These are phyloP conservation scores for Talaromyces stipitatus DNA, from an alignment of 495 filamentous ascomycete species.

Conservation along the genomic window DNA sequence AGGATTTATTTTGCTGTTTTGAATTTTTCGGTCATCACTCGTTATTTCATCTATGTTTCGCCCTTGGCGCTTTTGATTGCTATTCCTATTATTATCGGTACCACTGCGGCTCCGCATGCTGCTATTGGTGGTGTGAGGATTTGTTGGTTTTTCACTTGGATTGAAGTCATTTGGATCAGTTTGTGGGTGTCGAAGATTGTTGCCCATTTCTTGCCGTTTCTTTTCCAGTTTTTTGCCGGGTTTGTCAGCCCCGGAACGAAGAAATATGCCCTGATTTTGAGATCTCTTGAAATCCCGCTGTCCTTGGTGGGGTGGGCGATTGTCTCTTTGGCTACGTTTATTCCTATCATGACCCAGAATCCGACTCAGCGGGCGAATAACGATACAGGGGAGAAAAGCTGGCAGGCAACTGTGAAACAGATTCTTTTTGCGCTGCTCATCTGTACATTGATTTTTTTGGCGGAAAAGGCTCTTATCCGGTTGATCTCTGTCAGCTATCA, in stretches of 20 bases:
- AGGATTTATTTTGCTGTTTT: slow-evolving; percentile 76
- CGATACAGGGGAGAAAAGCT: slow-evolving; percentile 33
- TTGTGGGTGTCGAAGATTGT: slow-evolving; percentile 84
- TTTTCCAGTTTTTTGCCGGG: slow-evolving; percentile 84
- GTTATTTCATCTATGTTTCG: slow-evolving; percentile 83
- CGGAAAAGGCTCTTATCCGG: slow-evolving; percentile 78
- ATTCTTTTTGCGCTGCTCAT: slow-evolving; percentile 73
- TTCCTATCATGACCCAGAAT: slow-evolving; percentile 53
- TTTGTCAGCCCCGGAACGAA: slow-evolving; percentile 85
- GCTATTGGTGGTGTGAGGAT: slow-evolving; percentile 59
- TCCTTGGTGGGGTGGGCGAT: slow-evolving; percentile 84
- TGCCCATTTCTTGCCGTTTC: slow-evolving; percentile 64
- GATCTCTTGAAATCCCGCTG: slow-evolving; percentile 72
- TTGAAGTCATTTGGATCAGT: slow-evolving; percentile 83
- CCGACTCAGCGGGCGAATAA: slow-evolving; percentile 20
- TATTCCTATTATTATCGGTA: slow-evolving; percentile 72
- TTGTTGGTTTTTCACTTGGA: slow-evolving; percentile 80
- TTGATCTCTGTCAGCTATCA: slow-evolving; percentile 93
- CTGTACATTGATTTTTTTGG: slow-evolving; percentile 67
- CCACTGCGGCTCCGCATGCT: slow-evolving; percentile 42
- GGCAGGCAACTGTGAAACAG: slow-evolving; percentile 57
- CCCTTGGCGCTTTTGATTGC: slow-evolving; percentile 71
- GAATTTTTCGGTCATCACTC: slow-evolving; percentile 75
- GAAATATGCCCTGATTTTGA: slow-evolving; percentile 83
- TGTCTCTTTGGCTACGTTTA: slow-evolving; percentile 70